Conservation (phyloP, 305 asterid species). For the Fraxinus angustifolia region DNA sequence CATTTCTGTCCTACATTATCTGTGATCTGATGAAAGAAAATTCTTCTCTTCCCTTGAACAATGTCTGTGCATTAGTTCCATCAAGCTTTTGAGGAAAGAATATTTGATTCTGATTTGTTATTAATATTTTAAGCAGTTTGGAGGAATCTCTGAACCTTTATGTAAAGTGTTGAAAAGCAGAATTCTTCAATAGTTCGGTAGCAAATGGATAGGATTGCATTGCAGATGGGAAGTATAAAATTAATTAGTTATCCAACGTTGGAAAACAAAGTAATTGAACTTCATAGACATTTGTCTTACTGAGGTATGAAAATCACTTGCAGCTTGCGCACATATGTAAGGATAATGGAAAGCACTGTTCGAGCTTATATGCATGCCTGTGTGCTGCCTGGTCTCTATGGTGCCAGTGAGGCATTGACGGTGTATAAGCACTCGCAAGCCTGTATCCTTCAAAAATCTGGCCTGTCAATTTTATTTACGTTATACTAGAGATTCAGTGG, state of each 20-base stretch:
- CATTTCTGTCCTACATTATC: background rate
- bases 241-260: background rate
- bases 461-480: background rate
- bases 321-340: background rate
- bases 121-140: slow-evolving; percentile 50
- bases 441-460: background rate
- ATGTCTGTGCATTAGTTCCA: slow-evolving; percentile 28
- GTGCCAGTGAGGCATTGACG: background rate
- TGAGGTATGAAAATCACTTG: background rate
- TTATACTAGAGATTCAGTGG: background rate
- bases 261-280: background rate
- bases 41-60: background rate
- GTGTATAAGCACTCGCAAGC: background rate
- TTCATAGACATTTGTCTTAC: background rate
- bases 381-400: background rate
- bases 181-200: slow-evolving; percentile 48
- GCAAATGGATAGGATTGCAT: slow-evolving; percentile 52
- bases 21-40: background rate
- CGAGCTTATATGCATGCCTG: background rate
- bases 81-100: slow-evolving; percentile 40
- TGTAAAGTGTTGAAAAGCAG: slow-evolving; percentile 28
- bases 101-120: slow-evolving; percentile 48
- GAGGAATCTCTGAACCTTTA: slow-evolving; percentile 40
- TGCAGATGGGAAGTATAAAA: slow-evolving; percentile 24
- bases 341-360: background rate